Percentiles rank a stretch among this genome's conserved stretches.
Conservation (phyloP, 1,284 basidiomycete genomes). For the Apiotrichum laibachii region DNA sequence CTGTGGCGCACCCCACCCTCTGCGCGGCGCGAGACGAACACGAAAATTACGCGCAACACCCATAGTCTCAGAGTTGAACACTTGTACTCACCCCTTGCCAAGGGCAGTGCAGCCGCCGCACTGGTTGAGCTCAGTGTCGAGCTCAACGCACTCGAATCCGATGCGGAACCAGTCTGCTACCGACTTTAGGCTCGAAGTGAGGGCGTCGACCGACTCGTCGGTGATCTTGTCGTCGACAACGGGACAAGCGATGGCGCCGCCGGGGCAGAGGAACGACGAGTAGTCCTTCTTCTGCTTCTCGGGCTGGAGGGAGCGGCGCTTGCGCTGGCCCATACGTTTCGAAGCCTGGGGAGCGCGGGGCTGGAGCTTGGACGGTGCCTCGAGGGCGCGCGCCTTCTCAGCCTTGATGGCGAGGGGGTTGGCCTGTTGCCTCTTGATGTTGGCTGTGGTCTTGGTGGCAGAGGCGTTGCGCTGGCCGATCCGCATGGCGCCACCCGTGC, state of each 20-base stretch:
- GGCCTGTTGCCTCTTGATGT: not conserved
- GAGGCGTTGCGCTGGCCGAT: slow-evolving; percentile 3
- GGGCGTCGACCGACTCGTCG: slow-evolving; percentile 26
- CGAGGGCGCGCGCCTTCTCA: slow-evolving; percentile 8
- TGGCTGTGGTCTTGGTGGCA: not conserved
- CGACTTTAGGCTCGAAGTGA: slow-evolving; percentile 36
- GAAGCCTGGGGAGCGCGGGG: slow-evolving; percentile 40
- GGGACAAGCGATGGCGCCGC: slow-evolving; percentile 48
- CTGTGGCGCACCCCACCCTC: no score
- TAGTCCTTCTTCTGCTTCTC: slow-evolving; percentile 48
- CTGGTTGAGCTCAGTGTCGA: slow-evolving; percentile 47
- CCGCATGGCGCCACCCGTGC: not conserved
- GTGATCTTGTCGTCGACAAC: slow-evolving; percentile 33
- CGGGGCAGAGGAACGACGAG: slow-evolving; percentile 51
- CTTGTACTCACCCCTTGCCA: slow-evolving; percentile 45
- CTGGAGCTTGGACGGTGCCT: slow-evolving; percentile 34
- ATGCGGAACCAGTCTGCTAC: slow-evolving; percentile 52
- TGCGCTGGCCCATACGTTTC: slow-evolving; percentile 44
- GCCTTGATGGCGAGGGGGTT: not conserved
- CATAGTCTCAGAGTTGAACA: no score
- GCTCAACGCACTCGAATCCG: slow-evolving; percentile 52
- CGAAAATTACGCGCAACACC: no score
- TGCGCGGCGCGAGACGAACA: no score
- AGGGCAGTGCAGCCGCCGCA: slow-evolving; percentile 52
- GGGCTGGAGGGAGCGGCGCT: slow-evolving; percentile 24